Conservation (phyloP, 2,329 filamentous ascomycete genomes). For the Colletotrichum theobromicola region DNA sequence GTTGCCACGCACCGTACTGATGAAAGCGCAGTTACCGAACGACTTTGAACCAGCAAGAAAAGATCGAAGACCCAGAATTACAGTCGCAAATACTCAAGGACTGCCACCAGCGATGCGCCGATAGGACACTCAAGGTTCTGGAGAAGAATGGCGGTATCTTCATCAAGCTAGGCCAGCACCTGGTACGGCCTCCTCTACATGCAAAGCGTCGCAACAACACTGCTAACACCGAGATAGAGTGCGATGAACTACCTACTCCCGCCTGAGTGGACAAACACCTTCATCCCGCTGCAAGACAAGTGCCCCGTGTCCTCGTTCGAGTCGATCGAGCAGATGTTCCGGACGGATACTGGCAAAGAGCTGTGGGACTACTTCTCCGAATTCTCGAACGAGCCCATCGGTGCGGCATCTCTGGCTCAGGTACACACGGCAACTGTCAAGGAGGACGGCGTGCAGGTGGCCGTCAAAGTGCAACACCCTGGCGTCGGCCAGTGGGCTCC, state of each 20-base stretch:
- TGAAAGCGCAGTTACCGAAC: slow-evolving; percentile 74
- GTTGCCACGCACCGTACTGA: slow-evolving; percentile 29
- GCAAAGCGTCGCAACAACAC: background rate
- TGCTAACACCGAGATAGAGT: slow-evolving; percentile 57
- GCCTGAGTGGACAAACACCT: slow-evolving; percentile 91
- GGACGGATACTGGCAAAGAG: slow-evolving; percentile 78
- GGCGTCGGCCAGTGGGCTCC: slow-evolving; percentile 87
- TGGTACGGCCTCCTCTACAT: slow-evolving; percentile 53
- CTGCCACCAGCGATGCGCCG: slow-evolving; percentile 92
- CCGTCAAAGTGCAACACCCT: slow-evolving; percentile 97
- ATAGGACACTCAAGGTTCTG: slow-evolving; percentile 82
- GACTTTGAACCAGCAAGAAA: slow-evolving; percentile 75
- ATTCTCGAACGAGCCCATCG: slow-evolving; percentile 82
- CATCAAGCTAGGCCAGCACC: slow-evolving; percentile 95
- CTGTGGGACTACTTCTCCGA: slow-evolving; percentile 86
- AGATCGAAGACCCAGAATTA: slow-evolving; percentile 65
- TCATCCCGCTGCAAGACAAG: slow-evolving; percentile 93
- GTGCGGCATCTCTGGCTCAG: slow-evolving; percentile 92
- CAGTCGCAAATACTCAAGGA: slow-evolving; percentile 73
- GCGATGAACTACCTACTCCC: slow-evolving; percentile 96
- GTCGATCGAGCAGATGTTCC: slow-evolving; percentile 87
- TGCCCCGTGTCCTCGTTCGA: slow-evolving; percentile 91
- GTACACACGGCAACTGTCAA: slow-evolving; percentile 88
- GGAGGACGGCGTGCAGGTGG: slow-evolving; percentile 83
- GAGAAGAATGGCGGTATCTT: slow-evolving; percentile 99